Base-by-base conservation (phyloP, 2,329 filamentous ascomycete species). In the Drechslerella stenobrocha region DNA sequence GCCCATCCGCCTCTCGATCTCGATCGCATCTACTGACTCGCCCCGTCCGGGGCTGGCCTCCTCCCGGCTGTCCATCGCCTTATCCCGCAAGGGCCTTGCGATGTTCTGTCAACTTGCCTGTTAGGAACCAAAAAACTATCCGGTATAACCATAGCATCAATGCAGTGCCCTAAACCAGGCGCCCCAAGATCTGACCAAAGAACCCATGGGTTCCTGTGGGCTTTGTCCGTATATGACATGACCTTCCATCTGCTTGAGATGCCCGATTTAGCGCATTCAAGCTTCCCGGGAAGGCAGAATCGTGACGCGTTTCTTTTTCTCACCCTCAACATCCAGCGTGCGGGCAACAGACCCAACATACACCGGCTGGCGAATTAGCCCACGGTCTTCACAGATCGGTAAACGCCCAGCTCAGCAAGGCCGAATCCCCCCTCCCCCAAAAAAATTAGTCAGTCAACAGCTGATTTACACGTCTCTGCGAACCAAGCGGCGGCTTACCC, bases 241-340 rank as follows among this genome's bases (percentile, higher is more conserved):
- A 60, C 59, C 53, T 60, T 23, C 55, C 37, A 26, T 60, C 53
- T 60, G 34, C 55, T 56, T 67, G 42, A 60, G 55, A 67, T 67
- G 24, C 63, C 63, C 63, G 46, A 67, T 60, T 67, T 60, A 56
- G 63, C 50, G 40, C 35, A 50, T 48, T 40, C 55, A 44, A 28
- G 44, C 34, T 53, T 53, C 61, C 61, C 44, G 58, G 61, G 59
- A 66, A 66, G 53, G 61, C 61, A 66, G 61, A 65, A 66, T 66
- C 35, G 18, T 26, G 28, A 20, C 42, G 8, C 28, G 6, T 23
- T 35, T 9, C 34, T 46, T 52, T 47, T 65, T 65, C 56, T 56
- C 30, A 9, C 23, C 35, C 32, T 45, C 34, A 42, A 42, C 28
- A 58, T 24, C 35, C 34, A 42, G 22, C 28, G 53, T 44, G 61